Conservation (phyloP, 164 flowering plant species). For the Liquidambar formosana region DNA sequence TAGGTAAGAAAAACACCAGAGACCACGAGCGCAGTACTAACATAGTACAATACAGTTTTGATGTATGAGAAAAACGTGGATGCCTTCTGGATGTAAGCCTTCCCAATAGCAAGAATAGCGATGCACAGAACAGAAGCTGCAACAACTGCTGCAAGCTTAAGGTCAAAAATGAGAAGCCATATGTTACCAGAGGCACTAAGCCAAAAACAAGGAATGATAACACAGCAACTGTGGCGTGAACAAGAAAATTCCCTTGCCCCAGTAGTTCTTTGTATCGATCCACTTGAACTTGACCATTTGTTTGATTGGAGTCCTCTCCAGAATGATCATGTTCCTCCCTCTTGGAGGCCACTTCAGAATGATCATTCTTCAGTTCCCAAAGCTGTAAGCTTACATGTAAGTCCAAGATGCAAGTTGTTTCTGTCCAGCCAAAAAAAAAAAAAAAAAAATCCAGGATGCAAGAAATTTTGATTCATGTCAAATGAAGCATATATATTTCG, state of each 20-base stretch:
- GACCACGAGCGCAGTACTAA: constrained; percentile 27
- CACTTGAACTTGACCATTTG: not conserved
- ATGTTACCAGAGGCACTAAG: too few relatives aligned
- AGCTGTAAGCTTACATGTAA: not conserved
- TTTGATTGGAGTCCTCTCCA: not conserved
- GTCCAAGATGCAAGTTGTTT: not conserved
- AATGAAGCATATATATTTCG: too few relatives aligned
- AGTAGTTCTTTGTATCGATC: not conserved
- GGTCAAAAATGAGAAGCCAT: constrained; percentile 33
- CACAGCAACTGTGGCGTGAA: not conserved
- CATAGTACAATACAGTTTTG: constrained; percentile 28
- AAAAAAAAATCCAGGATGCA: too few relatives aligned
- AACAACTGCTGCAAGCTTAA: constrained; percentile 41
- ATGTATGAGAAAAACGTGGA: constrained; percentile 22
- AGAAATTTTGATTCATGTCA: not conserved
- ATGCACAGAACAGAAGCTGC: too few relatives aligned
- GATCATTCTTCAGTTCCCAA: not conserved
- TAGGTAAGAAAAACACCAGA: constrained; percentile 40
- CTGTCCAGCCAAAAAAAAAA: too few relatives aligned
- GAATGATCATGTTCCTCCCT: too few relatives aligned
- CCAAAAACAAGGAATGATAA: too few relatives aligned
- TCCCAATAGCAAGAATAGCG: too few relatives aligned
- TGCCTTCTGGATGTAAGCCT: constrained; percentile 35
- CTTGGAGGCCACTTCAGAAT: too few relatives aligned
- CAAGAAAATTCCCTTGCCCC: not conserved